Percentiles rank a stretch among this genome's conserved stretches.
These are phyloP conservation scores for Xylaria sp. DNA, from an alignment of 2,329 filamentous ascomycete genomes.

Conservation along the genomic window DNA sequence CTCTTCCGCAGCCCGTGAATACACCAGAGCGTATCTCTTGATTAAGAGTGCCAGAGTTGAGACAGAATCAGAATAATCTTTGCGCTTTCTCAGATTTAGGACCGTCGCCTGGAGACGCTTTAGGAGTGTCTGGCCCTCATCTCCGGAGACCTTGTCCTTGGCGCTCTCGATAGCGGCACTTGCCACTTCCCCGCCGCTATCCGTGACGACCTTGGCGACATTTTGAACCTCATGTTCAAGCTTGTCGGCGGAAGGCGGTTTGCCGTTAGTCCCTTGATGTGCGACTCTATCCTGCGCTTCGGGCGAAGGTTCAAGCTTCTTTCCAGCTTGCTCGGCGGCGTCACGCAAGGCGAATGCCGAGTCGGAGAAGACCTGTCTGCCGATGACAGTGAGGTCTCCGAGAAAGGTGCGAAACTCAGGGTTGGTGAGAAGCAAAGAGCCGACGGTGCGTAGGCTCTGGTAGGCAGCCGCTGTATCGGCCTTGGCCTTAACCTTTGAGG, in stretches of 20 bases:
- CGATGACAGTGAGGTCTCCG: conserved; percentile 80
- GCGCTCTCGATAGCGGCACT: conserved; percentile 71
- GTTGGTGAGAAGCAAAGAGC: conserved; percentile 87
- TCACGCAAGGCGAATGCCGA: conserved; percentile 83
- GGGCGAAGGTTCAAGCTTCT: conserved; percentile 75
- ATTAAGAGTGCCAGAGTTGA: conserved; percentile 80
- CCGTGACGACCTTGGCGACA: conserved; percentile 65
- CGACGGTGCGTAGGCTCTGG: conserved; percentile 83
- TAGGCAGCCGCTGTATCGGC: conserved; percentile 81
- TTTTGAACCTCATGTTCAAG: conserved; percentile 67
- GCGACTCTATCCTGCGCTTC: conserved; percentile 67
- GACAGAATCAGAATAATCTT: conserved; percentile 88
- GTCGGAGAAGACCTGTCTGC: conserved; percentile 86
- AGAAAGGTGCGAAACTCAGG: conserved; percentile 89
- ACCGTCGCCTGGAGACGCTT: conserved; percentile 82
- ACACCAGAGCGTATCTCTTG: conserved; percentile 80
- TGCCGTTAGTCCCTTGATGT: conserved; percentile 47
- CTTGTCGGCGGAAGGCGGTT: conserved; percentile 69
- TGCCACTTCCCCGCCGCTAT: conserved; percentile 52
- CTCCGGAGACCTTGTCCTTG: conserved; percentile 76
- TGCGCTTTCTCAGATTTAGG: conserved; percentile 76
- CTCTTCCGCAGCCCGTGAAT: conserved; percentile 78
- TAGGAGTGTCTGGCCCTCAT: conserved; percentile 78
- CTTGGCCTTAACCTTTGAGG: conserved; percentile 70
- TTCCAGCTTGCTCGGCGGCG: conserved; percentile 78